A percentile compares a stretch with the other conserved stretches of the same genome.
These are phyloP conservation scores for Naegleria lovaniensis DNA, from an alignment of 208 protist species.

Conservation along the genomic window DNA sequence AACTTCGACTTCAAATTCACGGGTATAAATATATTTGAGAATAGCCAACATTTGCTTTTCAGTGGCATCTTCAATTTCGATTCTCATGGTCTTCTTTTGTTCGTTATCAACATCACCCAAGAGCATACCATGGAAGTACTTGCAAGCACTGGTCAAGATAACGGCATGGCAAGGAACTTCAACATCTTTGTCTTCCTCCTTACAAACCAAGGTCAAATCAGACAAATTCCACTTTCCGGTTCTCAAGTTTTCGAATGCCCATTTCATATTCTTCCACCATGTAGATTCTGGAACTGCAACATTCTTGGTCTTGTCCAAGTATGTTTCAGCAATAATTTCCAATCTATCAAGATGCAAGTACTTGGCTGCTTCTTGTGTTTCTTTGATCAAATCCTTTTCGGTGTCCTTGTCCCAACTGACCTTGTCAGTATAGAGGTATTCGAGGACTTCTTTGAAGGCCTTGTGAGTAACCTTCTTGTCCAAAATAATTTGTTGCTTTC, in stretches of 20 bases:
- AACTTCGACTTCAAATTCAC: conserved; percentile 24
- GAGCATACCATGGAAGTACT: conserved; percentile 27
- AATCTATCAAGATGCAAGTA: not conserved
- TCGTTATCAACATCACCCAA: conserved; percentile 28
- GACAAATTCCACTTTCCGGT: not conserved
- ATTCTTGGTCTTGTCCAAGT: conserved; percentile 23
- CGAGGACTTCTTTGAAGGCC: conserved; percentile 27
- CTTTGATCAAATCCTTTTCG: conserved; percentile 10
- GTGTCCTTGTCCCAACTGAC: conserved; percentile 26
- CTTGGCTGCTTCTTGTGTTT: conserved; percentile 19
- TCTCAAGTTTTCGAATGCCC: conserved; percentile 24
- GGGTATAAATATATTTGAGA: conserved; percentile 18
- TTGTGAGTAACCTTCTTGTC: conserved; percentile 20
- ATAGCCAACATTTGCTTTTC: conserved; percentile 27
- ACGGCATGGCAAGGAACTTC: conserved; percentile 3
- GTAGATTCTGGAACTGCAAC: conserved; percentile 23
- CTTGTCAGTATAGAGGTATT: conserved; percentile 27
- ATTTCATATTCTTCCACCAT: conserved; percentile 30
- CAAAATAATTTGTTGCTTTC: not conserved
- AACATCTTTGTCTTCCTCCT: not conserved
- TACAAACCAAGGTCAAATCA: conserved; percentile 20
- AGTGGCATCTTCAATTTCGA: conserved; percentile 24
- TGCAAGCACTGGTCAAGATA: conserved; percentile 24
- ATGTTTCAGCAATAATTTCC: conserved; percentile 24
- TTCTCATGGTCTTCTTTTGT: conserved; percentile 27